Evolutionary conservation across 371 early-diverging fungal genomes (phyloP).

Genomic region (Mucor sp.): DNA sequence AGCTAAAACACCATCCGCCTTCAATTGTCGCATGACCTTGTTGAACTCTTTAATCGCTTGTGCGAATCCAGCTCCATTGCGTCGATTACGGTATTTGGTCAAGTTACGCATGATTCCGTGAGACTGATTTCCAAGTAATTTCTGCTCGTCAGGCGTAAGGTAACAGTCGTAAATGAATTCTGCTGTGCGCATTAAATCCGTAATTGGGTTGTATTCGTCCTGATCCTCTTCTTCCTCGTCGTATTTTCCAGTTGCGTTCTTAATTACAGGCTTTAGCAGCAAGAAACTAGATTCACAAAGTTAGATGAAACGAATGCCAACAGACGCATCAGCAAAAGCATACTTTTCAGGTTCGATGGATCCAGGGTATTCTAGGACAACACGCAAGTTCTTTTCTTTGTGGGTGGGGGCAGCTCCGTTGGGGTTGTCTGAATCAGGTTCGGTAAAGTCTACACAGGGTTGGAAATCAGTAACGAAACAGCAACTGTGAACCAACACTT

Average conservation of each 20-base stretch:
- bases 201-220: constrained; percentile 82
- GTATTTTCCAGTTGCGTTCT: constrained; percentile 21
- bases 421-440: constrained; percentile 22
- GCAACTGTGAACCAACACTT: constrained; percentile 10
- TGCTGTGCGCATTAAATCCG: constrained; percentile 74
- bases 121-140: constrained; percentile 65
- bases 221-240: constrained; percentile 56
- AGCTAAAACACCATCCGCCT: constrained; percentile 35
- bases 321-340: neutral
- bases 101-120: constrained; percentile 78
- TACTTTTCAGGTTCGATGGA: constrained; percentile 30
- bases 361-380: constrained; percentile 32
- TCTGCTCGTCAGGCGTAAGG: constrained; percentile 52
- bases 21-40: constrained; percentile 49
- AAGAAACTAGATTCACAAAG: constrained; percentile 26
- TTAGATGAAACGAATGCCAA: neutral
- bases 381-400: constrained; percentile 15
- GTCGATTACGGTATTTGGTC: constrained; percentile 78
- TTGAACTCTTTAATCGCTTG: constrained; percentile 78
- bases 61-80: constrained; percentile 68
- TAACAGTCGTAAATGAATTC: constrained; percentile 67
- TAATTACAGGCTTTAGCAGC: constrained; percentile 40
- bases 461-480: neutral
- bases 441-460: constrained; percentile 18
- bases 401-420: neutral